phyloP scores from a whole-genome alignment of 306 rosid species.

The Cucurbita moschata region DNA sequence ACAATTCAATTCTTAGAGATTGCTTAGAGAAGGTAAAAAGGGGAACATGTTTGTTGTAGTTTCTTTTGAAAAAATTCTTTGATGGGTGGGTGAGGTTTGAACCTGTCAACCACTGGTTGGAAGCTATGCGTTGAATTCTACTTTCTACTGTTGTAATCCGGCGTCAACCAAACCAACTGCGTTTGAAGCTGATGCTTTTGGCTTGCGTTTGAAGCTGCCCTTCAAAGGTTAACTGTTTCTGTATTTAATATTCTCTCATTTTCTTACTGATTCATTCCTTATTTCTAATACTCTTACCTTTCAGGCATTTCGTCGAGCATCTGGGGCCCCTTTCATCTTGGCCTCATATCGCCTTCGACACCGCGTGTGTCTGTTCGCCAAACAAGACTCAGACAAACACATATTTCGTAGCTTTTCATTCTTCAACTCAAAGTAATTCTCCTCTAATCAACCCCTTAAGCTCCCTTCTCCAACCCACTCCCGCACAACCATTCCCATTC shows the following conservation, averaged over 20 bases:
- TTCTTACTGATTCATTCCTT: neutral
- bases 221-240: neutral
- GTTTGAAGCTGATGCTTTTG: neutral
- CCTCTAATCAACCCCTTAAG: neutral
- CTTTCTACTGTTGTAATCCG: neutral
- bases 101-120: constrained; percentile 4
- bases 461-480: neutral
- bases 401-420: neutral
- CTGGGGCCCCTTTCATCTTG: neutral
- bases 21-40: neutral
- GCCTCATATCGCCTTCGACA: constrained; percentile 1
- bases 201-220: neutral
- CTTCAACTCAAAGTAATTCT: constrained; percentile 4
- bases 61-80: too few relatives aligned
- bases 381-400: neutral
- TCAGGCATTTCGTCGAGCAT: neutral
- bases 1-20: neutral
- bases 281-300: neutral
- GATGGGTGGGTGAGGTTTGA: neutral
- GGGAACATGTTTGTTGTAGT: neutral
- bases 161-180: neutral
- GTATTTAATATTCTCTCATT: neutral
- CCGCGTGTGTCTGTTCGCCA: neutral
- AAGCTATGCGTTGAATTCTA: neutral
- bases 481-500: neutral